Percentiles rank a stretch among this genome's conserved stretches.
Evolutionary conservation across 179 eudicot genomes (phyloP).

Genomic region (Sideroxylon spinosum): DNA sequence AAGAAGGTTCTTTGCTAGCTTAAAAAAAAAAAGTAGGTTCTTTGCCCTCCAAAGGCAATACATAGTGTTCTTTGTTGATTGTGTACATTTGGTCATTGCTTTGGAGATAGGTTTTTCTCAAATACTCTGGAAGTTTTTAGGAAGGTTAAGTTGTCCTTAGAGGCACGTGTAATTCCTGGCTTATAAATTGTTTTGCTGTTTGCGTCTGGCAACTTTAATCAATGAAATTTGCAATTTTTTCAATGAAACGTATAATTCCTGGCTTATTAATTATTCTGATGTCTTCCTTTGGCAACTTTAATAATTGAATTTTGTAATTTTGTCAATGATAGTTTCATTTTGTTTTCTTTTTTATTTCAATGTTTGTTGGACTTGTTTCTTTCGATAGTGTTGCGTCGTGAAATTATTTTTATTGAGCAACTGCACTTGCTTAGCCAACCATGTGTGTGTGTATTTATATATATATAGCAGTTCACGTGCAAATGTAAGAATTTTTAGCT

Average conservation of each 20-base stretch:
- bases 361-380: too few species aligned
- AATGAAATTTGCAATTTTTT: not conserved
- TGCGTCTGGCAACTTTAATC: conserved; percentile 18
- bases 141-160: conserved; percentile 13
- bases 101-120: conserved; percentile 23
- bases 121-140: conserved; percentile 19
- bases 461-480: too few species aligned
- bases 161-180: conserved; percentile 20
- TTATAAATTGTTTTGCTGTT: conserved; percentile 11
- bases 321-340: conserved; percentile 6
- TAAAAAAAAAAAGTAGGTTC: too few species aligned
- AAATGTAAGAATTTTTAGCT: too few species aligned
- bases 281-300: conserved; percentile 17
- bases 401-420: too few species aligned
- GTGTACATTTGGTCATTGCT: conserved; percentile 27
- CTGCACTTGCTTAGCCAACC: too few species aligned
- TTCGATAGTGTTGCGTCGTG: too few species aligned
- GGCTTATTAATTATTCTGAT: conserved; percentile 15
- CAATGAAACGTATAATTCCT: conserved; percentile 13
- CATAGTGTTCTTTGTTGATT: conserved; percentile 24
- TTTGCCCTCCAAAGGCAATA: conserved; percentile 16
- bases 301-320: conserved; percentile 18
- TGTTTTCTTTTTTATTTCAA: too few species aligned
- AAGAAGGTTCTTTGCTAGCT: conserved; percentile 28
- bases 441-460: too few species aligned